A percentile compares a stretch with the other conserved stretches of the same genome.
These are phyloP conservation scores for Sporothrix brasiliensis DNA, from an alignment of 2,329 filamentous ascomycete genomes.

Conservation along the genomic window DNA sequence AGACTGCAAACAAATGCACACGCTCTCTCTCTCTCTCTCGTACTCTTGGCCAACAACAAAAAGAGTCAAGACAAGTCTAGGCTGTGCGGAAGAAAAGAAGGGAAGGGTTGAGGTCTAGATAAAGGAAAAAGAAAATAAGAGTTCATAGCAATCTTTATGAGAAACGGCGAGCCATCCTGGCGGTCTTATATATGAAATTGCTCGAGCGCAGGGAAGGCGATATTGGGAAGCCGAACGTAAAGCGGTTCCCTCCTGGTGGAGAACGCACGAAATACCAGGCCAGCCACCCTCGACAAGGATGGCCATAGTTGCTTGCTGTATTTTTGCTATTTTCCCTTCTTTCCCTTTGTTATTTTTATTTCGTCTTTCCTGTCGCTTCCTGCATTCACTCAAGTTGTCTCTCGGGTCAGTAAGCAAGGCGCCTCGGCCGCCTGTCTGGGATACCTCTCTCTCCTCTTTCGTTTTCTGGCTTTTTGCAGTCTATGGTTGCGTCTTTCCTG, in stretches of 20 bases:
- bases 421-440: slow-evolving; percentile 12
- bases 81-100: not conserved
- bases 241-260: slow-evolving; percentile 10
- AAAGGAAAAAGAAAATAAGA: not conserved
- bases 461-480: not conserved
- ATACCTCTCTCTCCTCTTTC: not conserved
- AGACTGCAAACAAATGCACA: not conserved
- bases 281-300: slow-evolving; percentile 34
- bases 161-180: slow-evolving; percentile 23
- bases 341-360: too few species aligned
- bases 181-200: slow-evolving; percentile 36
- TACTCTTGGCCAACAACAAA: not conserved
- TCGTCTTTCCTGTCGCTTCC: too few species aligned
- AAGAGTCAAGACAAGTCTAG: slow-evolving; percentile 13
- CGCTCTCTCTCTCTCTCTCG: not conserved
- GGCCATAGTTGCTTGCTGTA: not conserved
- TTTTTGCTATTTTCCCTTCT: not conserved
- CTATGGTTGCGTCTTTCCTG: not conserved
- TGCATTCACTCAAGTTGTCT: slow-evolving; percentile 4
- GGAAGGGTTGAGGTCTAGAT: slow-evolving; percentile 1
- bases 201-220: slow-evolving; percentile 25
- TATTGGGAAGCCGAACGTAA: slow-evolving; percentile 9
- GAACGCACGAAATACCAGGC: slow-evolving; percentile 36
- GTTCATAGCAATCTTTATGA: slow-evolving; percentile 12
- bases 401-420: slow-evolving; percentile 10